These are phyloP conservation scores for Tetrahymena thermophila DNA, from an alignment of 73 alveolate genomes.

Conservation along the genomic window DNA sequence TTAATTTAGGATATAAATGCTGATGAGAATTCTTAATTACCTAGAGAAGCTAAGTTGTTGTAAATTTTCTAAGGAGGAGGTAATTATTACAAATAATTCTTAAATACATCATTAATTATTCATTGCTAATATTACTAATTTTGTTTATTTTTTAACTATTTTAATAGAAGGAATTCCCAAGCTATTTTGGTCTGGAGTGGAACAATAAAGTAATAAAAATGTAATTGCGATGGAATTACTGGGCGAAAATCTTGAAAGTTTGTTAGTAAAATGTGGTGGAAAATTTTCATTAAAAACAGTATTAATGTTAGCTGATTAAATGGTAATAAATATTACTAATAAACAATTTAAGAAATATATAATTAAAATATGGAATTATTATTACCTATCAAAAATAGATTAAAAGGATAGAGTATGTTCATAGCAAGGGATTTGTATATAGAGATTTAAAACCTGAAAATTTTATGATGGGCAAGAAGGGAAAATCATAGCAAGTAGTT, in stretches of 20 bases:
- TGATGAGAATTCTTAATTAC: not conserved
- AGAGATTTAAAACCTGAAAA: conserved; percentile 72
- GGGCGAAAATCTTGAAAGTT: not conserved
- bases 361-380: not conserved
- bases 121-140: not conserved
- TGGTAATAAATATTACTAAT: not conserved
- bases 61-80: not conserved
- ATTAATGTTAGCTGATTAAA: conserved; percentile 2
- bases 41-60: not conserved
- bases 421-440: conserved; percentile 51
- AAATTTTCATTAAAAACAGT: not conserved
- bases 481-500: conserved; percentile 27
- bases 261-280: not conserved
- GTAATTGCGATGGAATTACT: not conserved
- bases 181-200: not conserved
- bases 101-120: not conserved
- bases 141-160: not conserved
- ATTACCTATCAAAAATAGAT: not conserved
- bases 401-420: conserved; percentile 58
- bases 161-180: not conserved
- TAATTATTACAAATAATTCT: not conserved
- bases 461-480: conserved; percentile 54
- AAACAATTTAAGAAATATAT: not conserved
- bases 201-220: not conserved
- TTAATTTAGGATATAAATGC: not conserved